Evolutionary conservation across 805 yeast genomes (phyloP), one percentile per base, ranked within the genome.

Genomic region (Vanderwaltozyma verrucispora): DNA sequence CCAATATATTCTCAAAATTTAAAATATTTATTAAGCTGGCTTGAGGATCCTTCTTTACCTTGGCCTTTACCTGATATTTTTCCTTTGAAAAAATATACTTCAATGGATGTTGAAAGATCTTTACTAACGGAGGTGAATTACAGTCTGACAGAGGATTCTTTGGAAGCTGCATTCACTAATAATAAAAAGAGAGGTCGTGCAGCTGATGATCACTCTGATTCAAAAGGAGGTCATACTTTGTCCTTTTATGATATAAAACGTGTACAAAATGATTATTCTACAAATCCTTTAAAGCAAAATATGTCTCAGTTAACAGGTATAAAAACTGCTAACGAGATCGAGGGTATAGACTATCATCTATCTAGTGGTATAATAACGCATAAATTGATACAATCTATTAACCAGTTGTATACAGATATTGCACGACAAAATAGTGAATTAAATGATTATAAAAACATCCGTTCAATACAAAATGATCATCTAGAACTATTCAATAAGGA

Each of bases 61-160:
- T 87, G 95, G 95, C 89, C 88, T 3, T 62, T 87, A 30, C 92
- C 95, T 0, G 84, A 80, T 33, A 63, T 83, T 43, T 71, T 85
- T 2, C 53, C 66, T 2, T 74, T 86, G 5, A 76, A 80, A 2
- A 65, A 67, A 29, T 86, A 74, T 49, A 71, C 71, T 3, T 69
- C 88, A 1, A 64, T 65, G 44, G 96, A 87, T 55, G 94, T 87
- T 16, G 95, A 87, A 52, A 71, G 73, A 48, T 79, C 92, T 0
- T 59, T 83, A 39, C 59, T 82, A 35, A 77, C 85, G 1, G 94
- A 83, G 52, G 89, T 82, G 3, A 74, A 71, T 37, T 80, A 74
- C 53, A 77, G 50, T 26, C 65, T 58, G 39, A 47, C 47, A 12
- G 63, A 60, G 20, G 54, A 72, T 41, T 73, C 71, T 37, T 59